phyloP scores from a whole-genome alignment of 2,329 filamentous ascomycete species.

The Aspergillus flavus region DNA sequence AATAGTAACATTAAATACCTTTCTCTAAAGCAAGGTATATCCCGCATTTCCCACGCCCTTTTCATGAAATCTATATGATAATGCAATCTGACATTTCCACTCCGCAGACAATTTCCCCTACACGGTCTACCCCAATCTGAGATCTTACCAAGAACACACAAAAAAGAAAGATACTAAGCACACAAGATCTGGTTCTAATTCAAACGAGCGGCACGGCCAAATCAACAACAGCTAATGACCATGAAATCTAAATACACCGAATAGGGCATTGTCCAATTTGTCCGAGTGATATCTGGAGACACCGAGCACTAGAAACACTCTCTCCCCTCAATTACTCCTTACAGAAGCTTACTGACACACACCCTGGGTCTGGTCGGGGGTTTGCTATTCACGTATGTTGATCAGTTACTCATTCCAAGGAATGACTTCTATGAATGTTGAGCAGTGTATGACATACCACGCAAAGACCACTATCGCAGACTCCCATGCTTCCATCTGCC shows the following conservation, averaged over 20 bases:
- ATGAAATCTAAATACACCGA: background rate
- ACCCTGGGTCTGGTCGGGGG: background rate
- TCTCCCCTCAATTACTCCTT: background rate
- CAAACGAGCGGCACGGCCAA: background rate
- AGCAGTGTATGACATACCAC: background rate
- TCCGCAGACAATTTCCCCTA: too few species aligned
- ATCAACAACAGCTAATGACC: background rate
- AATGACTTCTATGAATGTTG: background rate
- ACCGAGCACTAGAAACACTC: background rate
- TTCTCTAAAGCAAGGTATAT: fast-evolving
- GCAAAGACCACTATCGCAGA: background rate
- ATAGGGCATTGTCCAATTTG: background rate
- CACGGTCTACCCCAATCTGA: too few species aligned
- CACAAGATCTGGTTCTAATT: background rate
- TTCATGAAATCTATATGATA: background rate
- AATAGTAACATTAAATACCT: background rate
- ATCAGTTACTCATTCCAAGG: background rate
- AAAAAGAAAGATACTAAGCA: too few species aligned
- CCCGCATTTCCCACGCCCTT: background rate
- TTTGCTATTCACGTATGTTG: background rate
- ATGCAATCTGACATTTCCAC: too few species aligned
- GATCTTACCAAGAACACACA: too few species aligned
- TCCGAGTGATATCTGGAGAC: background rate
- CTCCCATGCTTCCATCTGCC: background rate
- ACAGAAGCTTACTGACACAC: background rate